Base-by-base conservation (phyloP, 257 asterid genomes). In the Phtheirospermum japonicum region DNA sequence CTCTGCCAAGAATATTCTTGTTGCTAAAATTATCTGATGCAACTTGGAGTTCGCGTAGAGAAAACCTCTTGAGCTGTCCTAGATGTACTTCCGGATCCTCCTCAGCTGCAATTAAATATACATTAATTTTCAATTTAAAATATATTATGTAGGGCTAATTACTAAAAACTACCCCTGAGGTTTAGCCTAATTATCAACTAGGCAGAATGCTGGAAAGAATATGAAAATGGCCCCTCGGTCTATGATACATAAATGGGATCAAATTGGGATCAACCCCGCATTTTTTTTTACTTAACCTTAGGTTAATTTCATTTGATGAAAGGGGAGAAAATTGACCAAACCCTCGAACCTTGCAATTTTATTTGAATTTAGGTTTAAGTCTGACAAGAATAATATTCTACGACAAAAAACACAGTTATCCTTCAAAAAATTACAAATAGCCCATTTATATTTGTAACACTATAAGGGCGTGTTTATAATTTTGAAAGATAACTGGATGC, bases 81-180 rank as follows among this genome's bases (percentile, higher is more conserved):
- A 88, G 80, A 74, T 88, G 95, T 76, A 84, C 95, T 80, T 86
- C 95, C 4, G 95, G 95, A 69, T 86, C 97, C 81, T 84, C 97
- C 86, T 86, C 98, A 54, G 97, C 95, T 91, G 87, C 61, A 68
- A 75, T 39, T 14, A 63, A 37, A 75, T 28, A 28, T 50, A 17
- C 8, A 40, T 8, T 40, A n/a, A n/a, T 5, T 40, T 45, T 30
- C 14, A 57, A 62, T 19, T 26, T 57, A 39, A 19, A 32, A 33
- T 18, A 17, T 45, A 13, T 45, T 13, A 13, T 12, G 48, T 40
- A 40, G 19, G 19, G 8, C 3, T 45, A 45, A n/a, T 45, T 45
- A 14, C 51, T 7, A 13, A 45, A 45, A n/a, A n/a, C n/a, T n/a
- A 45, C 51, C 19, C 51, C 8, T 16, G 13, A 2, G 51, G 13